These are phyloP conservation scores for Myrica gale DNA, from an alignment of 306 rosid species.

Conservation along the genomic window DNA sequence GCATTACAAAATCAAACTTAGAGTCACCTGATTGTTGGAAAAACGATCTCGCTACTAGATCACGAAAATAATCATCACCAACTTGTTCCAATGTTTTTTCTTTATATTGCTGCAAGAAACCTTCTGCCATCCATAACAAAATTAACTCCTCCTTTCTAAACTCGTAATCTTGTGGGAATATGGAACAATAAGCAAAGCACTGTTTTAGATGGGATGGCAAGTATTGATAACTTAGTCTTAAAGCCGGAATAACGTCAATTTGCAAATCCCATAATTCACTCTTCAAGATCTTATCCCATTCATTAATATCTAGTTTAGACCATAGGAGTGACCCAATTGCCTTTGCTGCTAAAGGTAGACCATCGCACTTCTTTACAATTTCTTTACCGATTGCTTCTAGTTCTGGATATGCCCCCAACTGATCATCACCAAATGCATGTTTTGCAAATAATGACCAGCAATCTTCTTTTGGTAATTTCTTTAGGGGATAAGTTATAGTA, in stretches of 20 bases:
- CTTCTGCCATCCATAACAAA: constrained; percentile 22
- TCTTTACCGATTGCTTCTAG: constrained; percentile 10
- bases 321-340: constrained; percentile 23
- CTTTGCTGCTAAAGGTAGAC: constrained; percentile 27
- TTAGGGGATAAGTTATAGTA: not conserved
- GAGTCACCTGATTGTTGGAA: constrained; percentile 7
- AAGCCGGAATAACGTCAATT: constrained; percentile 4
- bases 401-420: not conserved
- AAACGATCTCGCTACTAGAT: constrained; percentile 3
- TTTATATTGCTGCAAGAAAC: not conserved
- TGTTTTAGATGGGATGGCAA: constrained; percentile 21
- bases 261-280: constrained; percentile 13
- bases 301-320: not conserved
- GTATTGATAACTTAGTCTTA: constrained; percentile 21
- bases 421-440: not conserved
- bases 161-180: constrained; percentile 19
- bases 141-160: not conserved
- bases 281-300: not conserved
- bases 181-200: constrained; percentile 19
- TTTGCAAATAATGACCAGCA: constrained; percentile 21
- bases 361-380: constrained; percentile 13
- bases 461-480: not conserved
- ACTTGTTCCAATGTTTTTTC: not conserved
- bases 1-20: too few species aligned
- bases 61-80: not conserved